These are phyloP conservation scores for Sporothrix euskadiensis DNA, from an alignment of 2,329 filamentous ascomycete genomes.

Conservation along the genomic window DNA sequence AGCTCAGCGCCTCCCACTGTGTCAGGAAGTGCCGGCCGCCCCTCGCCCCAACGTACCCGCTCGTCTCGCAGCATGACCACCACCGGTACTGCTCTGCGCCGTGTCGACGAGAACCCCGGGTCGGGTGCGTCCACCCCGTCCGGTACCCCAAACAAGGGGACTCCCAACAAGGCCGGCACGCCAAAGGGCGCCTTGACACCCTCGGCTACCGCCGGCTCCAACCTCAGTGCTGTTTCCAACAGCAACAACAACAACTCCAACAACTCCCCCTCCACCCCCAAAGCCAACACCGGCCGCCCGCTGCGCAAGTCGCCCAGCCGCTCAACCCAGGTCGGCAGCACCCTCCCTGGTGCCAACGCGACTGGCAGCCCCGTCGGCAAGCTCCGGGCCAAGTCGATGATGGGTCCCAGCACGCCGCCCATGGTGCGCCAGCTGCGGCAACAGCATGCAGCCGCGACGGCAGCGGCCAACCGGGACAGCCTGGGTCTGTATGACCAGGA, in stretches of 20 bases:
- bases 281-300: constrained; percentile 23
- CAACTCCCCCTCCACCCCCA: not conserved
- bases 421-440: not conserved
- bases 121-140: constrained; percentile 15
- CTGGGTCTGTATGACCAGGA: constrained; percentile 49
- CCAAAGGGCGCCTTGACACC: not conserved
- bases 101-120: constrained; percentile 26
- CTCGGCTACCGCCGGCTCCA: constrained; percentile 1
- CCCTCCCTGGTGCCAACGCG: not conserved
- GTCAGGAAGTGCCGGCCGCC: not conserved
- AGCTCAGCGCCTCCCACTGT: not conserved
- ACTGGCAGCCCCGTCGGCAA: constrained; percentile 3
- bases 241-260: too few relatives aligned
- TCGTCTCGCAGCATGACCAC: constrained; percentile 16
- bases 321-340: constrained; percentile 6
- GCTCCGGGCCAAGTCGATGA: not conserved
- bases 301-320: constrained; percentile 23
- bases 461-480: constrained; percentile 38
- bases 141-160: constrained; percentile 6
- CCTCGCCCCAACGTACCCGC: constrained; percentile 16
- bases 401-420: constrained; percentile 20
- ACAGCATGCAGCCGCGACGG: not conserved
- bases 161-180: too few relatives aligned
- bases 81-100: constrained; percentile 20
- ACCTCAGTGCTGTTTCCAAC: not conserved